Base-by-base conservation (phyloP, 2,329 filamentous ascomycete genomes). In the Xylaria hypoxylon region DNA sequence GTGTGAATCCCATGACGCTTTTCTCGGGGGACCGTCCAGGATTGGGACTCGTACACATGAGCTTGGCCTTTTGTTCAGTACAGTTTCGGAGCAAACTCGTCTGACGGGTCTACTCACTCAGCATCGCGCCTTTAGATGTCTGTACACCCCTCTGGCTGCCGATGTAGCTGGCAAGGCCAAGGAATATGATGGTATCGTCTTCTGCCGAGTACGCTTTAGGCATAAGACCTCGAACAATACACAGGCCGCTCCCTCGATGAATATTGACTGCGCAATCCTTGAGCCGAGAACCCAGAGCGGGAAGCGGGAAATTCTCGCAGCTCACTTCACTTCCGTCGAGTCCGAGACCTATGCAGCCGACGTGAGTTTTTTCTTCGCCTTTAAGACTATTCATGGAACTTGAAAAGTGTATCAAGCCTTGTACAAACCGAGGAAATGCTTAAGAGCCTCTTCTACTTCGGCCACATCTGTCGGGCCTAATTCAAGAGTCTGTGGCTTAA, bases 151-250 rank as follows among this genome's bases (percentile, higher is more conserved):
- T 81, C 52, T 83, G 79, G 42, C 85, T 80, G 1, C 84, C 87
- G 56, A 90, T 81, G 70, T 89, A 83, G 62, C 81, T 83, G 0
- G 87, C 81, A 11, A 90, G 76, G 0, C 85, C 88, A 4, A 88
- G 80, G 70, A 86, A 89, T 48, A 89, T 78, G 5, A 83, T 79
- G 17, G 86, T 76, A 59, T 85, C 86, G 58, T 90, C 86, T 67
- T 87, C 83, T 26, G 80, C 77, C 2, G 82, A 81, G 73, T 86
- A 85, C 1, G 74, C 77, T 2, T 77, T 71, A 0, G 83, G 79
- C 15, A 84, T 80, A 1, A 90, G 77, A 2, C 88, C 88, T 5
- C 83, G 81, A 44, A 90, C 73, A 8, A 89, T 80, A 55, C 81
- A 82, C 68, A 90, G 83, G 0, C 87, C 88, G 7, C 69, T 73